Base-by-base conservation (phyloP, 1,284 basidiomycete species). In the Peniophora sp. region DNA sequence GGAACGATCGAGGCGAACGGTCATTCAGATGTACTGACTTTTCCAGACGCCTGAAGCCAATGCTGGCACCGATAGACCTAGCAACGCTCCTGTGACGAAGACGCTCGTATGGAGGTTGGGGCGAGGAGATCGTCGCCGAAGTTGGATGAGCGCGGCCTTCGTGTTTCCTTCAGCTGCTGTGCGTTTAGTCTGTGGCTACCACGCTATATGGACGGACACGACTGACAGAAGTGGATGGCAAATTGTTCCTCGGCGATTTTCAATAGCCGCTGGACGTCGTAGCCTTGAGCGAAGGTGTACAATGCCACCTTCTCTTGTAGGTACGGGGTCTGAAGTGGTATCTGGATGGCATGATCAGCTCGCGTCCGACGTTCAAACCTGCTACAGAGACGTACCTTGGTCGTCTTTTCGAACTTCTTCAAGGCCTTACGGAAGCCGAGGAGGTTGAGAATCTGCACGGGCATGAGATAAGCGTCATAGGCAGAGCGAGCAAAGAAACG, bases 361-460 rank as follows among this genome's bases (percentile, higher is more conserved):
- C 20, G 11, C 34, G 24, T 34, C 37, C 2, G 20, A 35, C 20
- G 47, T 18, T 2, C 3, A 17, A 47, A 43, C 34, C 14, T 11
- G 12, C 27, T 3, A 20, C 3, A 37, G 50, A 14, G 22, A 46
- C 68, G 23, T 54, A 86, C 85, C 60, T 76, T 81, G 1, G 90
- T 87, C 2, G 81, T 72, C 68, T 97, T 97, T 63, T 93, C 91
- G 59, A 93, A 97, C 69, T 97, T 98, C 69, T 94, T 97, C 55
- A 97, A 64, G 0, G 87, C 88, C 65, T 98, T 97, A 20, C 89
- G 75, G 64, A 97, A 94, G 0, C 93, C 95, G 2, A 89, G 89
- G 9, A 94, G 66, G 64, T 97, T 97, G 48, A 97, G 68, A 45
- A 88, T 83, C 85, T 93, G 53, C 15, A 8, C 37, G n/a, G 37